phyloP scores from a whole-genome alignment of 306 rosid species.

The Glycine latifolia region DNA sequence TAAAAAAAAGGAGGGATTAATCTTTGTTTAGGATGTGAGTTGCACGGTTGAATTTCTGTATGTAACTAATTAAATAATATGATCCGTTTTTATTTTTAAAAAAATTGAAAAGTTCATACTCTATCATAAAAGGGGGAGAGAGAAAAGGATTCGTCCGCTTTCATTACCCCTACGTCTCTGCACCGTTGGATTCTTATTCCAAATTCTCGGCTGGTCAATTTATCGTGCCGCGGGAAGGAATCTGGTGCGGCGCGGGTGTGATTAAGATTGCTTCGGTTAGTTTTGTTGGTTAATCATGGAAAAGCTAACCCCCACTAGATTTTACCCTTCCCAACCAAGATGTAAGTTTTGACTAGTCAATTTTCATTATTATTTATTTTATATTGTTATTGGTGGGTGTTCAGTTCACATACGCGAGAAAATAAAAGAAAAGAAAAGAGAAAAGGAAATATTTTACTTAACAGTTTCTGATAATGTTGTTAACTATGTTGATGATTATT shows the following conservation, averaged over 20 bases:
- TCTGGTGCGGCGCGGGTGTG: constrained; percentile 35
- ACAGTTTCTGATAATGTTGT: constrained; percentile 46
- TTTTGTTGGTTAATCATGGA: constrained; percentile 45
- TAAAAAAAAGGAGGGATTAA: no score
- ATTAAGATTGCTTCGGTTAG: constrained; percentile 16
- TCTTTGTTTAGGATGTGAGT: no score
- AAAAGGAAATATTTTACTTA: not conserved
- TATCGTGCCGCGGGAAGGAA: constrained; percentile 28
- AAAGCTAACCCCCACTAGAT: not conserved
- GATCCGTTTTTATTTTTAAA: no score
- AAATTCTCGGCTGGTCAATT: constrained; percentile 54
- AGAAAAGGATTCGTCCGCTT: constrained; percentile 38
- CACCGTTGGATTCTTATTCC: constrained; percentile 47
- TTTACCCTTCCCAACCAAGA: constrained; percentile 24
- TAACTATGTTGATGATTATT: constrained; percentile 42
- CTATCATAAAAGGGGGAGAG: no score
- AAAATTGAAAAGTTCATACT: no score
- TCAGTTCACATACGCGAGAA: not conserved
- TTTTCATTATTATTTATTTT: not conserved
- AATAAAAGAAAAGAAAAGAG: not conserved
- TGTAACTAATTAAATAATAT: no score
- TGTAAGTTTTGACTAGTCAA: constrained; percentile 54
- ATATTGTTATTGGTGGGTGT: not conserved
- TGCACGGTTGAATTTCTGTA: no score
- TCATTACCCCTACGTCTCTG: constrained; percentile 52